A percentile compares a stretch with the other conserved stretches of the same genome.
These are phyloP conservation scores for Colletotrichum navitas DNA, from an alignment of 2,329 filamentous ascomycete genomes.

Conservation along the genomic window DNA sequence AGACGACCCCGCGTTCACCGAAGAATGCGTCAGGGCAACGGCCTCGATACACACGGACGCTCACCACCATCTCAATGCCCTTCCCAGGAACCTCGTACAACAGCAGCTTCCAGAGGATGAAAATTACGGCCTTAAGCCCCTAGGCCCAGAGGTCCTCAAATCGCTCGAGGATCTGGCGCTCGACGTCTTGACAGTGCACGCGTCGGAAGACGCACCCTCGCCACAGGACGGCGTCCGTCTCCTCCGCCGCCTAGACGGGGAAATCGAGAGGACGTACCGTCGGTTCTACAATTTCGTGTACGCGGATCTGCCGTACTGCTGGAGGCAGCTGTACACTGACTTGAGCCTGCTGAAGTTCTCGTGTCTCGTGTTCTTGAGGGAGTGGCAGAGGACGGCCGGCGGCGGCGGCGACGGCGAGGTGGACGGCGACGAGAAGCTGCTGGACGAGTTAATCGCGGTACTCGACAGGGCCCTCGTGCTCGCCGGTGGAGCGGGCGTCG, in stretches of 20 bases:
- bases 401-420: not conserved
- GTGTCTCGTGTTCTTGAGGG: constrained; percentile 32
- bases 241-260: constrained; percentile 23
- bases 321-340: constrained; percentile 80
- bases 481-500: constrained; percentile 70
- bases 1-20: constrained; percentile 9
- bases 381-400: not conserved
- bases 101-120: not conserved
- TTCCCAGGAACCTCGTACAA: too few species aligned
- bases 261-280: constrained; percentile 34
- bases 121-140: not conserved
- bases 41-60: constrained; percentile 16
- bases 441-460: constrained; percentile 71
- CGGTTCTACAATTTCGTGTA: constrained; percentile 77
- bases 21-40: constrained; percentile 20
- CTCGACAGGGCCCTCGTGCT: constrained; percentile 85
- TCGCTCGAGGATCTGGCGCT: not conserved
- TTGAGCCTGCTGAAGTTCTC: constrained; percentile 73
- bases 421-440: constrained; percentile 43
- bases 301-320: constrained; percentile 73
- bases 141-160: not conserved
- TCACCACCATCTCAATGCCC: not conserved
- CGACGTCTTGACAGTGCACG: not conserved
- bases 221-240: not conserved
- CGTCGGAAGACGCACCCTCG: not conserved